Evolutionary conservation across 2,329 filamentous ascomycete species (phyloP), one percentile per base, ranked within the genome.

Genomic region (Westerdykella sp.): DNA sequence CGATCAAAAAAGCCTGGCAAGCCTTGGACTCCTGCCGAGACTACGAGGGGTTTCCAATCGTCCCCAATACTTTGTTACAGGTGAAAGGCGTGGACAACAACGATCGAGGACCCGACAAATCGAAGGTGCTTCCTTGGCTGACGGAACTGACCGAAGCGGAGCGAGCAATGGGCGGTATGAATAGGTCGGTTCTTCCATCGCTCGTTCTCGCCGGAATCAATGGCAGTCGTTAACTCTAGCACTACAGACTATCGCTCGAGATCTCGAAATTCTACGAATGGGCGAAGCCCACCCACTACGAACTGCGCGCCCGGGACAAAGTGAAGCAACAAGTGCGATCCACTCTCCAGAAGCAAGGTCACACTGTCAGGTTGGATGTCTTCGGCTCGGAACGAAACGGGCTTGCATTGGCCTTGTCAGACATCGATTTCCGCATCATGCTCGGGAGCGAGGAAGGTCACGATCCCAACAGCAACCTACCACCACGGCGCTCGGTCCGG

Each of bases 371-470:
- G 9, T 63, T 69, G 6, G 67, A 75, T 44, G 47, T 76, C 2
- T 75, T 77, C 45, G 79, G 79, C 14, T 81, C 78, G 7, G 67
- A 74, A 43, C 59, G 62, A 10, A 79, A 73, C 12, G 75, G 76
- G 7, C 60, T 81, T 30, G 72, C 73, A 1, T 55, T 73, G 41
- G 69, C 73, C 22, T 66, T 69, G 34, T 83, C 80, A 6, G 75
- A 77, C 56, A 65, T 83, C 11, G 75, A 82, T 54, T 46, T 74
- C 67, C 60, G 70, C 61, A 7, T 28, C 4, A 40, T 68, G 15
- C 16, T 5, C 7, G 5, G 5, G 3, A 11, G 6, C 32, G 4
- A 11, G 18, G 16, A 30, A 37, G 13, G 51, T 39, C 16, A 32
- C 14, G 46, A 52, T 18, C 4, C 11, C 4, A 28, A 56, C 21